Base-by-base conservation (phyloP, 2,329 filamentous ascomycete species). In the Fusarium sp. region DNA sequence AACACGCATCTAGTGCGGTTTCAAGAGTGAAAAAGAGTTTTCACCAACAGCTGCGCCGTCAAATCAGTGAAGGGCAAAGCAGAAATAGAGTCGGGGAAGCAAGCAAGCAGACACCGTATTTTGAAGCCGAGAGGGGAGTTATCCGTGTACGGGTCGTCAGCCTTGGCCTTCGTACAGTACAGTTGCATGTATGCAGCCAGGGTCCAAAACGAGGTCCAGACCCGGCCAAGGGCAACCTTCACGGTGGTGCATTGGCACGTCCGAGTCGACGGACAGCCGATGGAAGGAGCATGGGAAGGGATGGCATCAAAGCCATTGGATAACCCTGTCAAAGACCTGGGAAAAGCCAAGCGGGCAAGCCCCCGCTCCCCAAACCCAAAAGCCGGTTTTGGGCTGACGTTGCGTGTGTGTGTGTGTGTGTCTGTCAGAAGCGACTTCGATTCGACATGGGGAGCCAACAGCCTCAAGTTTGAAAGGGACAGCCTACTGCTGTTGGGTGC, bases 141-240 rank as follows among this genome's bases (percentile, higher is more conserved):
- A 24, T 24, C 13, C 20, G 20, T 45, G 22, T 22, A 29, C 27
- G 27, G 22, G 42, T 47, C 10, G 50, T 35, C 34, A 70, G 69
- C 52, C 64, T 75, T 70, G 72, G 72, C 72, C 72, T 61, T 52
- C 42, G 40, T 42, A 42, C 40, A 42, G 40, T 42, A 42, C 31
- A 34, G 31, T 34, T 34, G 31, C 40, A 42, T 29, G 47, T 47
- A 65, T 75, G 72, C 72, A 73, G 70, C 70, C 50, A 70, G 73
- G 72, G 64, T 73, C 67, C 69, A 22, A 62, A 62, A 68, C 62
- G 45, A 75, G 72, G 70, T 75, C 73, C 67, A 75, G 72, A 66
- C 72, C 66, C 31, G 61, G 47, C 65, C 64, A 65, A 40, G 69
- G 69, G 42, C 40, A 66, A 65, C 67, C 47, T 42, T 64, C n/a